phyloP scores from a whole-genome alignment of 2,329 filamentous ascomycete genomes.

The Lachnellula willkommii region DNA sequence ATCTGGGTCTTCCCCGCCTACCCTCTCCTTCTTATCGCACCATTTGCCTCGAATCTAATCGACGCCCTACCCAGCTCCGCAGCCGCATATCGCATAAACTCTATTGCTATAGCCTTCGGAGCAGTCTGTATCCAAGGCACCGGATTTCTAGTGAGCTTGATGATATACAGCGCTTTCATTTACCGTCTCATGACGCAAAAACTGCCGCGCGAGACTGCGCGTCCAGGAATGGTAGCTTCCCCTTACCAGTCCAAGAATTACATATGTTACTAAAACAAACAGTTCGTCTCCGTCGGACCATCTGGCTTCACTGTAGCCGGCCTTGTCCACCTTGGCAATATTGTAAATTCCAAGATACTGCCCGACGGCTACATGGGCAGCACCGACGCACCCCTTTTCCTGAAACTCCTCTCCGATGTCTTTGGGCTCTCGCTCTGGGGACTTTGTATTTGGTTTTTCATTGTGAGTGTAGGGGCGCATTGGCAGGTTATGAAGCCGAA shows the following conservation, averaged over 20 bases:
- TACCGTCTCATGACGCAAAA: slow-evolving; percentile 88
- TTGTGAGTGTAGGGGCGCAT: slow-evolving; percentile 71
- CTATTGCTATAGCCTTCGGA: slow-evolving; percentile 43
- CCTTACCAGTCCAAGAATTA: background rate
- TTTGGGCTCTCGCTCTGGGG: slow-evolving; percentile 76
- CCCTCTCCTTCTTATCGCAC: slow-evolving; percentile 69
- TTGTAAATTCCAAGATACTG: slow-evolving; percentile 33
- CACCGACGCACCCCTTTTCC: slow-evolving; percentile 39
- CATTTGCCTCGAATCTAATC: slow-evolving; percentile 58
- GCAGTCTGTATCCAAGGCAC: slow-evolving; percentile 49
- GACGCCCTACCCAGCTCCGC: slow-evolving; percentile 21
- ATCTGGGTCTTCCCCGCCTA: slow-evolving; percentile 87
- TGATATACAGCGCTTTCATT: slow-evolving; percentile 80
- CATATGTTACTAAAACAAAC: slow-evolving; percentile 4
- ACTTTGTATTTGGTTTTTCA: slow-evolving; percentile 78
- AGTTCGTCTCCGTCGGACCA: slow-evolving; percentile 78
- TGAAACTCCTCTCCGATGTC: slow-evolving; percentile 51
- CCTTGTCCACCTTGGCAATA: slow-evolving; percentile 37
- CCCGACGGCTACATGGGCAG: slow-evolving; percentile 40
- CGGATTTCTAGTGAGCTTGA: slow-evolving; percentile 56
- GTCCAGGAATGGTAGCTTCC: slow-evolving; percentile 61
- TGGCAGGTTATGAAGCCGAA: slow-evolving; percentile 57
- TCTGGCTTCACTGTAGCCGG: slow-evolving; percentile 55
- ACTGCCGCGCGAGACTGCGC: slow-evolving; percentile 66
- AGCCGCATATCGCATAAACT: slow-evolving; percentile 38